Conservation (phyloP, 805 yeast species). For the Nakazawaea ambrosiae region DNA sequence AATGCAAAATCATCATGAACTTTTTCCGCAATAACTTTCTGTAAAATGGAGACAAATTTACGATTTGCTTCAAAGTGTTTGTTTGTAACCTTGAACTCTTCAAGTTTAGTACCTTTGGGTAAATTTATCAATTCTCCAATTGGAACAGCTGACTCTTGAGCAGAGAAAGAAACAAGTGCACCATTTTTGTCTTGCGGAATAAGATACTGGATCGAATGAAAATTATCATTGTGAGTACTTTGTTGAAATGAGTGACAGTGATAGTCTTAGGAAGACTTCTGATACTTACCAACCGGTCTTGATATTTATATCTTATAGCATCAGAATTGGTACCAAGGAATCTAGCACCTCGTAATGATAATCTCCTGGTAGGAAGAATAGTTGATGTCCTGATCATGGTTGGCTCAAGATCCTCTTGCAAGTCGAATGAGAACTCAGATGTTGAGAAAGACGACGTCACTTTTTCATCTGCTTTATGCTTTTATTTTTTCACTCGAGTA, state of each 20-base stretch:
- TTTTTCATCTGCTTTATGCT: no score
- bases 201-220: no score
- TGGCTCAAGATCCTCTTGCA: no score
- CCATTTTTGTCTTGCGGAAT: no score
- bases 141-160: conserved; percentile 17
- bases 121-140: conserved; percentile 16
- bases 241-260: no score
- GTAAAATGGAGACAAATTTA: conserved; percentile 18
- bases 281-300: conserved; percentile 15
- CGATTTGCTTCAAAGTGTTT: conserved; percentile 20
- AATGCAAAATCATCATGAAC: conserved; percentile 43
- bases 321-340: neutral
- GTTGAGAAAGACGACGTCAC: no score
- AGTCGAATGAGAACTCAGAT: no score
- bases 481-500: no score
- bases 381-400: neutral
- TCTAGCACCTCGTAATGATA: neutral
- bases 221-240: no score
- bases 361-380: neutral
- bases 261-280: neutral
- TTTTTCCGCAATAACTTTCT: conserved; percentile 16
- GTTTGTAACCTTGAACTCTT: conserved; percentile 13
- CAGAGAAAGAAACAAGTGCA: conserved; percentile 27
- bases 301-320: conserved; percentile 10
- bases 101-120: conserved; percentile 1